Evolutionary conservation across 805 yeast species (phyloP), one percentile per base, ranked within the genome.

Genomic region (Komagataella ulmi): DNA sequence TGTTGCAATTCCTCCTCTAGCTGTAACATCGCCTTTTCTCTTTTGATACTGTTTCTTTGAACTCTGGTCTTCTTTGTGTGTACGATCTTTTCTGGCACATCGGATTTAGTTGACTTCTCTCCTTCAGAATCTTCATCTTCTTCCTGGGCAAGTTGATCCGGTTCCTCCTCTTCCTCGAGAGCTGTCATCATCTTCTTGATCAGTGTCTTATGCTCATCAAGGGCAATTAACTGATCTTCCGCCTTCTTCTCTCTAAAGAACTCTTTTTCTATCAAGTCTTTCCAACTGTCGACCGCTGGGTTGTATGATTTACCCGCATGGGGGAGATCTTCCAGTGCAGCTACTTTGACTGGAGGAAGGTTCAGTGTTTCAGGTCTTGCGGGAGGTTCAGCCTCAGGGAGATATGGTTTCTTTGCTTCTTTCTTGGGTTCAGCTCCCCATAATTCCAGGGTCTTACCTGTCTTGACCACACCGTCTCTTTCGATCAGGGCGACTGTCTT

Each of bases 241-340:
- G 73, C 76, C 49, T 77, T 73, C 60, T 80, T 78, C 60, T 88
- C 95, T 51, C 73, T 71, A 50, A 64, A 73, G 58, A 74, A 83
- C 66, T 89, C 97, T 51, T 73, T 70, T 51, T 77, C 70, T 50
- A 93, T 77, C 58, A 90, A 73, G 17, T 65, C 67, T 58, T 80
- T 80, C 99, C 99, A 93, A 24, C 85, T 79, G 52, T 83, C 85
- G 56, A 82, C 71, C 10, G 91, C 76, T 23, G 99, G 99, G 63
- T 93, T 93, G 63, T 88, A 93, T 2, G 98, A 90, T 64, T 85
- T 86, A 52, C 98, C 98, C 1, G 83, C 93, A 59, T 83, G 83
- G 10, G 96, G 89, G 3, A 81, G 52, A 1, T 58, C 65, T 17
- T 73, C 81, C 48, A 68, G 59, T n/a, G 74, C 73, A 53, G 71